A percentile compares a stretch with the other conserved stretches of the same genome.
These are phyloP conservation scores for Brassica balearica DNA, from an alignment of 441 rosid genomes.

Conservation along the genomic window DNA sequence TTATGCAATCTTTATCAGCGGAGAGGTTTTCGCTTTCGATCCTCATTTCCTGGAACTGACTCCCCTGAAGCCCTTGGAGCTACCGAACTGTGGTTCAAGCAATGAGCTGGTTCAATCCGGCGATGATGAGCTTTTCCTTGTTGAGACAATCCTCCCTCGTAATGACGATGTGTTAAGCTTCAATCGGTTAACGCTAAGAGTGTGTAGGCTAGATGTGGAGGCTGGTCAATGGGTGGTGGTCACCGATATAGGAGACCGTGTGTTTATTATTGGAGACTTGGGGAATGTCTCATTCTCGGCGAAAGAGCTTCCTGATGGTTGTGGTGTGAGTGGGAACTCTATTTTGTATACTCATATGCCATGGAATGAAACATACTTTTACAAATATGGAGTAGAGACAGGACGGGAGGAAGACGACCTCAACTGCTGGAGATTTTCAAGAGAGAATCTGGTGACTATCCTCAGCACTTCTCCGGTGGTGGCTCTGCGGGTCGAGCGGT, in stretches of 20 bases:
- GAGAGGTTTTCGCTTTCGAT: neutral
- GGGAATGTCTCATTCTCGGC: neutral
- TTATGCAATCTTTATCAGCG: neutral
- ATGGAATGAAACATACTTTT: neutral
- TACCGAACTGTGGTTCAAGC: neutral
- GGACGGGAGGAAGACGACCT: neutral
- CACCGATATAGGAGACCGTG: neutral
- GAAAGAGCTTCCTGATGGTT: constrained; percentile 1
- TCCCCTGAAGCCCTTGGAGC: neutral
- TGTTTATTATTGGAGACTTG: neutral
- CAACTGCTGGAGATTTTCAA: neutral
- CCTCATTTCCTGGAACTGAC: neutral
- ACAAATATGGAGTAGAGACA: constrained; percentile 1
- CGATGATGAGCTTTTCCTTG: constrained; percentile 21
- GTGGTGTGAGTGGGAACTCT: constrained; percentile 5
- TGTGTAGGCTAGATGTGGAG: constrained; percentile 1
- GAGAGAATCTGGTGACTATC: constrained; percentile 6
- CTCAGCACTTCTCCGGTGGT: neutral
- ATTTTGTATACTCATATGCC: neutral
- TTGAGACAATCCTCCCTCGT: constrained; percentile 2
- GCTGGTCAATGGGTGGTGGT: constrained; percentile 1
- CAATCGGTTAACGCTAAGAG: neutral
- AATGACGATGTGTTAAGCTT: neutral
- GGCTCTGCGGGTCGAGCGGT: constrained; percentile 1
- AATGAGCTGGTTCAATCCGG: neutral